Evolutionary conservation across 306 rosid species (phyloP).

Genomic region (Leucaena leucocephala): DNA sequence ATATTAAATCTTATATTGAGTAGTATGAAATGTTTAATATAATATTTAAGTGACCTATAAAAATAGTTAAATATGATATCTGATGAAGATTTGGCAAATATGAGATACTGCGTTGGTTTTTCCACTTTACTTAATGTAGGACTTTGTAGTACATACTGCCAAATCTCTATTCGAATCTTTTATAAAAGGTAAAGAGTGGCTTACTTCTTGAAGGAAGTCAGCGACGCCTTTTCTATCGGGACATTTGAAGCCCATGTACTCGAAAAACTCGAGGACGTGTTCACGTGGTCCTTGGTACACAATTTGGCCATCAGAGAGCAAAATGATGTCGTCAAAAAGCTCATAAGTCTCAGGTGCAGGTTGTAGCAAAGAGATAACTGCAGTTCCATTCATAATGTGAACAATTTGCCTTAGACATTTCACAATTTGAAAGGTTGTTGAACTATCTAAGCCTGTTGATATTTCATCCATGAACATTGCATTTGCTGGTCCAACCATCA

Average conservation of each 20-base stretch:
- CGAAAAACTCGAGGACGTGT: slow-evolving; percentile 50
- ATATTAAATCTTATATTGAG: too few species aligned
- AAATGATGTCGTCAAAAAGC: slow-evolving; percentile 55
- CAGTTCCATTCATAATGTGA: slow-evolving; percentile 48
- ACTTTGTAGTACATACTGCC: too few species aligned
- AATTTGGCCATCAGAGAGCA: slow-evolving; percentile 50
- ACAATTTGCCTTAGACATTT: slow-evolving; percentile 45
- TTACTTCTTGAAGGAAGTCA: slow-evolving; percentile 59
- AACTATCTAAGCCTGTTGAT: slow-evolving; percentile 60
- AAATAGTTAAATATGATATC: too few species aligned
- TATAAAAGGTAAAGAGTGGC: background rate
- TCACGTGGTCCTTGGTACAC: slow-evolving; percentile 59
- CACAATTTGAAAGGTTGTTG: slow-evolving; percentile 52
- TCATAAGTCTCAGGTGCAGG: slow-evolving; percentile 59
- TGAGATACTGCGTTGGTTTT: too few species aligned
- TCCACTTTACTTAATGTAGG: too few species aligned
- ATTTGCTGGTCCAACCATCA: slow-evolving; percentile 58
- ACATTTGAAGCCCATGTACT: slow-evolving; percentile 49
- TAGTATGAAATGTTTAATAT: too few species aligned
- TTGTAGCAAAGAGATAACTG: slow-evolving; percentile 48
- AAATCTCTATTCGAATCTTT: too few species aligned
- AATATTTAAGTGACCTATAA: too few species aligned
- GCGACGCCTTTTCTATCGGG: slow-evolving; percentile 55
- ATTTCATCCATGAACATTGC: slow-evolving; percentile 59
- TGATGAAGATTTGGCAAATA: too few species aligned